phyloP scores from a whole-genome alignment of 805 yeast species.

The Cyberlindnera mycetangii region DNA sequence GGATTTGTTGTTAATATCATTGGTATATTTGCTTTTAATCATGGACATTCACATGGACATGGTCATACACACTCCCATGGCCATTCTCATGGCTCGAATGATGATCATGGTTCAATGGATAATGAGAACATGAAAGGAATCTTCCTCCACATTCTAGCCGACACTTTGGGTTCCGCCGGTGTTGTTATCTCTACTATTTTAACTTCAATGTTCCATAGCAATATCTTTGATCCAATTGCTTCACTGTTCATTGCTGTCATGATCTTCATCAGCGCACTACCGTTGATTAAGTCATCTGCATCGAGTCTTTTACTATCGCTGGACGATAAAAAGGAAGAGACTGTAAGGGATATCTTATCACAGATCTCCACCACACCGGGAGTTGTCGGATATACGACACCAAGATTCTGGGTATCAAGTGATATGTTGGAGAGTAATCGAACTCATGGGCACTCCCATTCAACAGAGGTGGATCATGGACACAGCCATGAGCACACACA shows the following conservation, averaged over 20 bases:
- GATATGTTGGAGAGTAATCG: conserved; percentile 33
- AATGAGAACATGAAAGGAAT: conserved; percentile 89
- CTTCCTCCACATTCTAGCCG: conserved; percentile 90
- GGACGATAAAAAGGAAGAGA: conserved; percentile 54
- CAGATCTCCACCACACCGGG: conserved; percentile 74
- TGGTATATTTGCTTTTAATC: conserved; percentile 93
- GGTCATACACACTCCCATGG: conserved; percentile 33
- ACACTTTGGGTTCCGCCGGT: conserved; percentile 94
- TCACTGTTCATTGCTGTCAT: conserved; percentile 82
- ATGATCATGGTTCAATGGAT: conserved; percentile 27
- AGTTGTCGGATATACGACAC: conserved; percentile 79
- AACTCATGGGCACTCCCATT: conserved; percentile 32
- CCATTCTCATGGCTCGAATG: conserved; percentile 40
- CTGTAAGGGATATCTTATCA: conserved; percentile 59
- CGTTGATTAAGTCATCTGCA: conserved; percentile 79
- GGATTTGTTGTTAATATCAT: conserved; percentile 88
- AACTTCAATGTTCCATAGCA: conserved; percentile 60
- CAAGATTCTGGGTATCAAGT: conserved; percentile 81
- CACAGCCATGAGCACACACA: conserved; percentile 2
- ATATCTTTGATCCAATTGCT: conserved; percentile 89
- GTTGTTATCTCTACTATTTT: conserved; percentile 88
- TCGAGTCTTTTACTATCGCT: conserved; percentile 65
- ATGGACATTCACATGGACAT: conserved; percentile 59
- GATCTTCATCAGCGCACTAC: conserved; percentile 79
- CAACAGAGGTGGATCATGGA: conserved; percentile 7